Evolutionary conservation across 768 basidiomycete genomes (phyloP).

Genomic region (Tricholoma terreum): DNA sequence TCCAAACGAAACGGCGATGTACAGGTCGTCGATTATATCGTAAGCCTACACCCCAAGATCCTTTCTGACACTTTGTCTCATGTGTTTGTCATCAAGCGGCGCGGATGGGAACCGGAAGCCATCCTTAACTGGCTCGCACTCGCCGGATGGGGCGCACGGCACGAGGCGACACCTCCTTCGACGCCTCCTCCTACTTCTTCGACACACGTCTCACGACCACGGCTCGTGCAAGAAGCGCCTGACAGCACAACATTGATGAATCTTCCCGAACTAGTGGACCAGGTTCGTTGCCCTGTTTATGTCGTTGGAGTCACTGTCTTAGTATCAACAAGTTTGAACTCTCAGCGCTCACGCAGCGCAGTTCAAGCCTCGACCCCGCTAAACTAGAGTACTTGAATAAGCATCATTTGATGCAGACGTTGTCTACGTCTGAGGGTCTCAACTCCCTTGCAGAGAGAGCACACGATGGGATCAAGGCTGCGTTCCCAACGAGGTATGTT

Average conservation of each 20-base stretch:
- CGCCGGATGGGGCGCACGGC: constrained; percentile 84
- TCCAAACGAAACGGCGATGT: constrained; percentile 93
- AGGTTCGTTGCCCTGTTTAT: constrained; percentile 36
- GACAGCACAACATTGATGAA: constrained; percentile 65
- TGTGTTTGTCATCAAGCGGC: constrained; percentile 42
- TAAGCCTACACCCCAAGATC: constrained; percentile 28
- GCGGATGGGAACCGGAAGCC: constrained; percentile 89
- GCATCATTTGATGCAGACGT: constrained; percentile 65
- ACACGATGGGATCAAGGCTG: constrained; percentile 47
- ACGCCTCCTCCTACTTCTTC: constrained; percentile 17
- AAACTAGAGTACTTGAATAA: constrained; percentile 91
- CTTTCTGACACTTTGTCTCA: background rate
- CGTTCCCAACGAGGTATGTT: constrained; percentile 60
- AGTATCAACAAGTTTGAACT: constrained; percentile 63
- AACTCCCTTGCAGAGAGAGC: constrained; percentile 52
- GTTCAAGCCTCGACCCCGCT: constrained; percentile 71
- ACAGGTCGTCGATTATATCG: constrained; percentile 82
- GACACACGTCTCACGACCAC: constrained; percentile 14
- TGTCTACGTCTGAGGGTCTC: constrained; percentile 49
- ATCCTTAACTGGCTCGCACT: constrained; percentile 92
- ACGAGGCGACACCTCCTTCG: constrained; percentile 22
- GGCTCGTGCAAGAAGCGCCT: constrained; percentile 41
- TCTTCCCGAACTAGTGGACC: constrained; percentile 58
- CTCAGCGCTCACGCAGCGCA: constrained; percentile 71
- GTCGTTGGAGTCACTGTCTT: background rate